Base-by-base conservation (phyloP, 2,329 filamentous ascomycete genomes). In the Chalaropsis ovoidea region DNA sequence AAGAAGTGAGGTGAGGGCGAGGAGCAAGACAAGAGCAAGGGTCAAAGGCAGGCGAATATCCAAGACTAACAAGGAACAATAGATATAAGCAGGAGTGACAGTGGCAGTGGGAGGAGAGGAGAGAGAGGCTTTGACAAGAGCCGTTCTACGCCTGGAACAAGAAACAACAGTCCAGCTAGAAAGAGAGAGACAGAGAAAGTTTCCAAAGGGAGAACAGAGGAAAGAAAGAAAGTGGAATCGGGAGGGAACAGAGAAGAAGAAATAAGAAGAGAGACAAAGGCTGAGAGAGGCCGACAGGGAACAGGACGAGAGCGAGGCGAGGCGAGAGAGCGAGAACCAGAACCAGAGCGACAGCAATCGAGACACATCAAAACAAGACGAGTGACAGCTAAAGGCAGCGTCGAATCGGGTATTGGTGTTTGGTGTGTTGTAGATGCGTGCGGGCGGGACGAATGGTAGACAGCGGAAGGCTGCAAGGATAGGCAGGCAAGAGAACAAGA, bases 371-470 rank as follows among this genome's bases (percentile, higher is more conserved):
- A 31, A 35, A n/a, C 27, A 39, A 58, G 54, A 35, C 24, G 35
- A 52, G 10, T 52, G 47, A 52, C 47, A 52, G 24, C 47, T 19
- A 52, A 52, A 52, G 47, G 47, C 22, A 13, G 47, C 47, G 24
- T 52, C 47, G 24, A 52, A 35, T 58, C 27, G 24, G 54, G 54
- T 58, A 58, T 31, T 58, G 54, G 19, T 52, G 47, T 52, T 31
- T 58, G 54, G 19, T 52, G 47, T 52, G 47, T 52, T 52, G 54
- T 58, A 58, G 54, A n/a, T 31, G 24, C 13, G 54, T 58, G 24
- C 54, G 17, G 27, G 24, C 27, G 24, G 54, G 54, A 31, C 54
- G 24, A 31, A 58, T 58, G 54, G 15, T 13, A 58, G 27, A 31
- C 8, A 19, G 24, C 47, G 22, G 47, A 52, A 19, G 7, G 17